Percentiles rank a stretch among this genome's conserved stretches.
Evolutionary conservation across 768 basidiomycete species (phyloP).

Genomic region (Tricholoma sp.): DNA sequence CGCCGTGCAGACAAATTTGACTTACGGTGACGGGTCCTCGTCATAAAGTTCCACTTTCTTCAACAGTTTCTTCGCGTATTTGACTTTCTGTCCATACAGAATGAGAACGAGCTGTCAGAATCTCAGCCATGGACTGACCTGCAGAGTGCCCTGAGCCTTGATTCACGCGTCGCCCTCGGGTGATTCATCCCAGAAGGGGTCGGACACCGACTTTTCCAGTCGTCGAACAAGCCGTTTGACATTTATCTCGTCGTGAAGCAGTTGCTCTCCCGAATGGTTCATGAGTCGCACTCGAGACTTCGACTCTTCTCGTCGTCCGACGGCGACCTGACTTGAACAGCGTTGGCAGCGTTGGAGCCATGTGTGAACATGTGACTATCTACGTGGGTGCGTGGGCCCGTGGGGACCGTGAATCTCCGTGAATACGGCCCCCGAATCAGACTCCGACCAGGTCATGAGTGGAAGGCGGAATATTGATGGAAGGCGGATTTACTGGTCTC

Average conservation of each 20-base stretch:
- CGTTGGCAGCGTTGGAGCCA: too few species aligned
- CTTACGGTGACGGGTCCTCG: slow-evolving; percentile 39
- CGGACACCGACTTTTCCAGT: slow-evolving; percentile 50
- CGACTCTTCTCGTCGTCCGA: too few species aligned
- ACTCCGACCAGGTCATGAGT: too few species aligned
- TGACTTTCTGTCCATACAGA: slow-evolving; percentile 32
- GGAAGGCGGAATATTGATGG: too few species aligned
- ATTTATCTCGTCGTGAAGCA: slow-evolving; percentile 62
- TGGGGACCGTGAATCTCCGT: too few species aligned
- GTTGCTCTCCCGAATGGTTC: slow-evolving; percentile 8
- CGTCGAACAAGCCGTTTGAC: slow-evolving; percentile 53
- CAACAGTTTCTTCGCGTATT: slow-evolving; percentile 51
- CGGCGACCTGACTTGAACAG: too few species aligned
- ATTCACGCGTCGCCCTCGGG: slow-evolving; percentile 41
- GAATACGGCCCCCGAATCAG: too few species aligned
- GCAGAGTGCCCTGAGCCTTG: slow-evolving; percentile 49
- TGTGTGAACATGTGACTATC: too few species aligned
- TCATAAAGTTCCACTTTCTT: slow-evolving; percentile 53
- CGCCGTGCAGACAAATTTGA: not conserved
- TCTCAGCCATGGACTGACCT: slow-evolving; percentile 35
- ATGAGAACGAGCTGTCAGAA: not conserved
- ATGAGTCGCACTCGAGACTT: not conserved
- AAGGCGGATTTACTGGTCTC: too few species aligned
- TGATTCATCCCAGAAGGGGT: slow-evolving; percentile 30
- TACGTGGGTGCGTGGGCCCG: too few species aligned